A percentile compares a stretch with the other conserved stretches of the same genome.
Conservation (phyloP, 805 yeast genomes). For the Cyberlindnera veronae region DNA sequence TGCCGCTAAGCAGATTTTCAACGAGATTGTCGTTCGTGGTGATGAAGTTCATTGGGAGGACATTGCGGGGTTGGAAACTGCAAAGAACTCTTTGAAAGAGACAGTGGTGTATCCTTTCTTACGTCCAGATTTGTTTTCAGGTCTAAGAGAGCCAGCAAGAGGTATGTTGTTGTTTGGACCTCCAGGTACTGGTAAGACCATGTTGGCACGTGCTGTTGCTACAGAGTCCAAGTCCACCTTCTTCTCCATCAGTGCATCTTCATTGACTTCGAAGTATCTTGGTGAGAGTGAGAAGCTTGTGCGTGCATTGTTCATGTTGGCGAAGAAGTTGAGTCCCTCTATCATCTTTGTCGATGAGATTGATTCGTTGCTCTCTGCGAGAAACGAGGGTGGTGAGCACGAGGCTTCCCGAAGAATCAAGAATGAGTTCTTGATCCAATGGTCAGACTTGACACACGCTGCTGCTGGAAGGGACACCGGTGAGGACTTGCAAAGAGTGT, state of each 20-base stretch:
- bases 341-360: conserved; percentile 96
- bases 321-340: conserved; percentile 85
- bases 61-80: conserved; percentile 86
- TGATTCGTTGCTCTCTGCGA: conserved; percentile 79
- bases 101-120: conserved; percentile 95
- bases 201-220: conserved; percentile 97
- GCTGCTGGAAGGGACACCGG: conserved; percentile 56
- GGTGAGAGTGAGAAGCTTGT: conserved; percentile 96
- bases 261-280: conserved; percentile 69
- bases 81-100: conserved; percentile 86
- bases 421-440: conserved; percentile 90
- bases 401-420: conserved; percentile 90
- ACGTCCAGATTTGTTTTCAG: conserved; percentile 89
- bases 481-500: conserved; percentile 49
- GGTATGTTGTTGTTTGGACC: conserved; percentile 98
- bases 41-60: conserved; percentile 96
- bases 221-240: conserved; percentile 94
- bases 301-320: conserved; percentile 80
- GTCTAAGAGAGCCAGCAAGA: conserved; percentile 90
- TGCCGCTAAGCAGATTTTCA: conserved; percentile 81
- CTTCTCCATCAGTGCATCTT: conserved; percentile 87
- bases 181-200: conserved; percentile 97
- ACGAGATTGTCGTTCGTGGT: conserved; percentile 86
- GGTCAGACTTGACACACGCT: conserved; percentile 91
- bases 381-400: conserved; percentile 71